Conservation (phyloP, 148 eudicot genomes). For the Arctostaphylos glauca region DNA sequence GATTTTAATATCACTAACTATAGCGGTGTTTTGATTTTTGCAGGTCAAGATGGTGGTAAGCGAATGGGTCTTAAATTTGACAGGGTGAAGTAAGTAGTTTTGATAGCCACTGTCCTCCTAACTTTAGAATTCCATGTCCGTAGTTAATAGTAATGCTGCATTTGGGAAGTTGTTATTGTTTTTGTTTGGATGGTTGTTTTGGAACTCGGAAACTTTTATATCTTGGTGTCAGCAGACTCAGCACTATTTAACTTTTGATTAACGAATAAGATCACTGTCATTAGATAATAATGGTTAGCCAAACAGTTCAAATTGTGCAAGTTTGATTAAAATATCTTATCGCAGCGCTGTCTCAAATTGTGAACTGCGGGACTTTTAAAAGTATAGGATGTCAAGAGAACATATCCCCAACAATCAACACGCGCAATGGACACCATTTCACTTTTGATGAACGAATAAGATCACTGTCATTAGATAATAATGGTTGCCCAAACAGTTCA, state of each 20-base stretch:
- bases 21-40: conserved; percentile 23
- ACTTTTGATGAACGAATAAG: background rate
- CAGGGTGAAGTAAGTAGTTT: conserved; percentile 75
- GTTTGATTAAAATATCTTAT: background rate
- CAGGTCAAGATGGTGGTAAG: conserved; percentile 91
- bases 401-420: background rate
- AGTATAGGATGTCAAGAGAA: background rate
- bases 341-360: background rate
- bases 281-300: background rate
- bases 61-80: conserved; percentile 95
- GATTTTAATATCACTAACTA: background rate
- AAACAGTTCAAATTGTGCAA: background rate
- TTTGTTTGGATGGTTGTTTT: background rate
- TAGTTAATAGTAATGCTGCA: background rate
- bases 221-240: background rate
- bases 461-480: background rate
- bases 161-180: background rate
- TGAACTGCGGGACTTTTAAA: background rate
- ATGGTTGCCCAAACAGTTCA: background rate
- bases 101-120: background rate
- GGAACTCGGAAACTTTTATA: background rate
- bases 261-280: background rate
- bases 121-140: background rate
- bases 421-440: too few species aligned
- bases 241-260: background rate